phyloP scores from a whole-genome alignment of 2,329 filamentous ascomycete species.

The Pseudogymnoascus sp. region DNA sequence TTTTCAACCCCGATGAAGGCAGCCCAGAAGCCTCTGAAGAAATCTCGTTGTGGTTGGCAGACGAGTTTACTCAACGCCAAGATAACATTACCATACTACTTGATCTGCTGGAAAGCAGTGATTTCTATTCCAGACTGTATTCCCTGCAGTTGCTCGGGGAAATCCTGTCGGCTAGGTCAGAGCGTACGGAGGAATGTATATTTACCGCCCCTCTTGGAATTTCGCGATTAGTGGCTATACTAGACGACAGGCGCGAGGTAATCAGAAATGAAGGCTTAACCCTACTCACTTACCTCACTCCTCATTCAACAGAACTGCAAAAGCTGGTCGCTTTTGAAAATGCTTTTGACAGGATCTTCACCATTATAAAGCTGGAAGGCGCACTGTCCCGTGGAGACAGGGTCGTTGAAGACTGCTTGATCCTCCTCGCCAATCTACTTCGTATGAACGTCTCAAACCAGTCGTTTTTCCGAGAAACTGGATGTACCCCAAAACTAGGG shows the following conservation, averaged over 20 bases:
- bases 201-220: slow-evolving; percentile 83
- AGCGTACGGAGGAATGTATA: slow-evolving; percentile 90
- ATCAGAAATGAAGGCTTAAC: slow-evolving; percentile 80
- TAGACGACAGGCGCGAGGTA: slow-evolving; percentile 81
- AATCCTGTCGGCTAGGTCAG: slow-evolving; percentile 75
- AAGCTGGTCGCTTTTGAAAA: slow-evolving; percentile 94
- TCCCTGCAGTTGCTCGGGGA: slow-evolving; percentile 81
- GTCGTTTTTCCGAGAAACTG: slow-evolving; percentile 84
- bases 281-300: slow-evolving; percentile 82
- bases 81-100: slow-evolving; percentile 91
- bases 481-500: slow-evolving; percentile 65
- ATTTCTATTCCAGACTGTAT: slow-evolving; percentile 89
- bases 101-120: slow-evolving; percentile 75
- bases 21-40: slow-evolving; percentile 93
- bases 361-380: slow-evolving; percentile 73
- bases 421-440: slow-evolving; percentile 81
- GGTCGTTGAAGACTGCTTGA: slow-evolving; percentile 85
- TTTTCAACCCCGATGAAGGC: slow-evolving; percentile 64
- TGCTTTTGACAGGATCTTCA: slow-evolving; percentile 81
- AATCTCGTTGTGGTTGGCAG: slow-evolving; percentile 89
- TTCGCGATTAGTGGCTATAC: slow-evolving; percentile 69
- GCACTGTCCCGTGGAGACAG: slow-evolving; percentile 74
- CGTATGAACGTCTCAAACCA: slow-evolving; percentile 86
- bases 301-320: slow-evolving; percentile 78
- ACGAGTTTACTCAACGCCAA: slow-evolving; percentile 96